Evolutionary conservation across 352 stramenopile genomes (phyloP).

Genomic region (Globisporangium rhizosaccharum): DNA sequence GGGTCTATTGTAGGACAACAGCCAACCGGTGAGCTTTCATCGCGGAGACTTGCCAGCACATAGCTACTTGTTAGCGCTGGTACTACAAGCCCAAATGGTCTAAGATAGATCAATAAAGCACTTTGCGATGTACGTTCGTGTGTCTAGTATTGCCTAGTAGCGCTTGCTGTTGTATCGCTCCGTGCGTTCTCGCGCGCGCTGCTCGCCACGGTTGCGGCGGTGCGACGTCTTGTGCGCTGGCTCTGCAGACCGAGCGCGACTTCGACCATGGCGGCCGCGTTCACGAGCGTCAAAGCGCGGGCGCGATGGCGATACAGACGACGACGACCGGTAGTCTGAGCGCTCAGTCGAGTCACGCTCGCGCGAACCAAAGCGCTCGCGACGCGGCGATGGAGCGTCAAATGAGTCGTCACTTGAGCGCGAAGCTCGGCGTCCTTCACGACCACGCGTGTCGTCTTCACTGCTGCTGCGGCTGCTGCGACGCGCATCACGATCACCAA

Average conservation of each 20-base stretch:
- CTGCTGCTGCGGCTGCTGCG: background rate
- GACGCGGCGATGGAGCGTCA: background rate
- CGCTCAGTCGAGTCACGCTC: constrained; percentile 3
- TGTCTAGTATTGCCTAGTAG: constrained; percentile 4
- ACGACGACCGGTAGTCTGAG: background rate
- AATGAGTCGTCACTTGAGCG: too few species aligned
- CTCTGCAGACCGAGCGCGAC: constrained; percentile 1
- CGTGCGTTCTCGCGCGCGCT: constrained; percentile 11
- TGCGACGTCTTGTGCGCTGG: constrained; percentile 9
- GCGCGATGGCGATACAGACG: background rate
- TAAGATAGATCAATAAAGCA: too few species aligned
- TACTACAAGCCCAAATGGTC: too few species aligned
- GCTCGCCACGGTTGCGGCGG: constrained; percentile 11
- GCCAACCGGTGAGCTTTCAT: too few species aligned
- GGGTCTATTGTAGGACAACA: too few species aligned
- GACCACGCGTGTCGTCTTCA: background rate
- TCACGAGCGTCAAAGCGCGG: background rate
- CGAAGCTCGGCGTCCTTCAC: too few species aligned
- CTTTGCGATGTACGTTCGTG: background rate
- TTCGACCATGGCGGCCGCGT: background rate
- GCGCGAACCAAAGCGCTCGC: constrained; percentile 1
- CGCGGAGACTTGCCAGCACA: too few species aligned
- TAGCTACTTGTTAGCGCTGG: too few species aligned
- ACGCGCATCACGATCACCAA: background rate
- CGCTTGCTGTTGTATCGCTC: constrained; percentile 13